Evolutionary conservation across 306 rosid genomes (phyloP), one percentile per base, ranked within the genome.

Genomic region (Senna siamea): DNA sequence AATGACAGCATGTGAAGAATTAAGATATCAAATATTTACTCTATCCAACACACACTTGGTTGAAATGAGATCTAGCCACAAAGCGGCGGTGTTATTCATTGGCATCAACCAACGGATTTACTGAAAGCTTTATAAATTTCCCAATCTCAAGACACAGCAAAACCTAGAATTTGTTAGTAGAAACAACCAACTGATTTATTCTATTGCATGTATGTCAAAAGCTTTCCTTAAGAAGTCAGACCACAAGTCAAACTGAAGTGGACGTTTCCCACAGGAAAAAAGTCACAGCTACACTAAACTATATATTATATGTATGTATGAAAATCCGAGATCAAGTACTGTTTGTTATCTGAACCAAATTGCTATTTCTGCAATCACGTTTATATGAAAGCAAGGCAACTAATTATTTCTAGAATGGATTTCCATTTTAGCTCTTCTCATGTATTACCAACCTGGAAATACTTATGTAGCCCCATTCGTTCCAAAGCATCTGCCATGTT

Each of bases 361-460:
- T 62, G 58, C 26, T 26, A 43, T 28, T 61, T 61, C 44, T 34
- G 79, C 73, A 4, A 8, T 35, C 44, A 32, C 20, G 43, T 66
- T 15, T 58, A 46, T 22, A 35, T 47, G 73, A 69, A 72, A 76
- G 28, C 23, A 58, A 52, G 60, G 50, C 22, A 69, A 56, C 44
- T 54, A 22, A 4, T 9, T 26, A 14, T 34, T 61, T 23, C 38
- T 14, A 53, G 7, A 60, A 70, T 14, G 53, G n/a, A 53, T 40
- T 58, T 26, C 17, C 12, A 18, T 32, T 22, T 75, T 66, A 34
- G 62, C 46, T 54, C 65, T 58, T 73, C 66, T n/a, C 9, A 72
- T 57, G 44, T 46, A 64, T 74, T 66, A 79, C 80, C 72, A 82
- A 94, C 99, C 97, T 90, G 98, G 81, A 94, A 94, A 78, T 88